Conservation (phyloP, 495 filamentous ascomycete genomes). For the Cladorrhinum samala region DNA sequence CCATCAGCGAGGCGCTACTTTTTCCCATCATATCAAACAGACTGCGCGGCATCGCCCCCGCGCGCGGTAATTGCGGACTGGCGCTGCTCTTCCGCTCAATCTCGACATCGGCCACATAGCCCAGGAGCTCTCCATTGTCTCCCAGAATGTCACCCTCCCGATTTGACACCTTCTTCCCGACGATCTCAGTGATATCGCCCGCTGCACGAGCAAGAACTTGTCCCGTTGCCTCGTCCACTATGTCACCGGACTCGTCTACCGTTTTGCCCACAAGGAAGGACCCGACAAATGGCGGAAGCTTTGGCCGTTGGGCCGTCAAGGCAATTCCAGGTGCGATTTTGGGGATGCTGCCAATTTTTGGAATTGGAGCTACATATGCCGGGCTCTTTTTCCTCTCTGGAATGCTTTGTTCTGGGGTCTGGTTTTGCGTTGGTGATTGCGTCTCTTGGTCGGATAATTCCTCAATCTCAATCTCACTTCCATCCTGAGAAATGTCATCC, state of each 20-base stretch:
- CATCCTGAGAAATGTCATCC: slow-evolving; percentile 1
- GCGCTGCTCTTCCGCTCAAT: slow-evolving; percentile 13
- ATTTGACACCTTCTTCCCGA: slow-evolving; percentile 38
- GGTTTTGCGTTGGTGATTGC: neutral
- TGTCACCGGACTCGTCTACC: slow-evolving; percentile 64
- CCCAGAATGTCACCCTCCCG: slow-evolving; percentile 38
- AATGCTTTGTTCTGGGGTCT: neutral
- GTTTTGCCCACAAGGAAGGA: slow-evolving; percentile 62
- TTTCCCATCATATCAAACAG: slow-evolving; percentile 32
- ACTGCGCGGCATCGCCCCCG: slow-evolving; percentile 16
- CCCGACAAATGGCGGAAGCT: slow-evolving; percentile 34
- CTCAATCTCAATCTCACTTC: slow-evolving; percentile 1
- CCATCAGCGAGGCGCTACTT: slow-evolving; percentile 33
- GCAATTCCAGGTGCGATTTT: slow-evolving; percentile 17
- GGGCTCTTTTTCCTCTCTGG: slow-evolving; percentile 16
- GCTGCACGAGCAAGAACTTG: slow-evolving; percentile 40
- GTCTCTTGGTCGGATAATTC: neutral
- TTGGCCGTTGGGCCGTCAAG: slow-evolving; percentile 15
- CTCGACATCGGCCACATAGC: slow-evolving; percentile 43
- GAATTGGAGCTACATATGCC: slow-evolving; percentile 29
- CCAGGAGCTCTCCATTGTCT: slow-evolving; percentile 39
- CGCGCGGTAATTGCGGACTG: neutral
- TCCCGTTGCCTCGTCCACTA: slow-evolving; percentile 57
- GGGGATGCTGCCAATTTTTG: slow-evolving; percentile 23
- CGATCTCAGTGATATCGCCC: slow-evolving; percentile 43